Evolutionary conservation across 139 green algal genomes (phyloP), one percentile per base, ranked within the genome.

Genomic region (Coccomyxa sp.): DNA sequence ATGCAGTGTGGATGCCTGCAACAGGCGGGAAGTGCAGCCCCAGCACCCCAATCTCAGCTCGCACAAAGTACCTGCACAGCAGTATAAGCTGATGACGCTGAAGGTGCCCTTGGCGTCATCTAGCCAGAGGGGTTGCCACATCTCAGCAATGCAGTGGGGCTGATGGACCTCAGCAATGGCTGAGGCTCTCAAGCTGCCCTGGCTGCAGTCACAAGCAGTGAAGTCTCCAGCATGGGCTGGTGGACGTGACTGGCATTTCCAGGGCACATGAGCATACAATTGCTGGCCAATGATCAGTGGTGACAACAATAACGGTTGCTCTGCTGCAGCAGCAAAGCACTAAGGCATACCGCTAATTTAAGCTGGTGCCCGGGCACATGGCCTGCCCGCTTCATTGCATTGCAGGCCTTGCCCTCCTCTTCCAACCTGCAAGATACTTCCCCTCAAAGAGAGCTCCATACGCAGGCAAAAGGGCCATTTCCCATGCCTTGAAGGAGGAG

Each of bases 11-110:
- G 36, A 90, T 90, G 70, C 86, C 86, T 0, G 69, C 70, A 33
- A 90, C 6, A 2, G 84, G 82, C 27, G 70, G 68, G 27, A 75
- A 70, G 76, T 90, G 86, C 55, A 88, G 35, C 16, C 79, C 79
- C 29, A 82, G 39, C 31, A 64, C 68, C 8, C 1, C 29, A 2
- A 82, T 50, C 77, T 90, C 82, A 0, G 55, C 33, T 4, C 86
- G 86, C 39, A 74, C 64, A 39, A 76, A 81, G 14, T 75, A 80
- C 35, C 83, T 89, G 80, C 8, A 39, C 69, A 74, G 0, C 9
- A 64, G 50, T 22, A 22, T 18, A 18, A 64, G n/a, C n/a, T n/a
- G n/a, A n/a, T n/a, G n/a, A n/a, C n/a, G n/a, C n/a, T n/a, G n/a
- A n/a, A n/a, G n/a, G 3, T 64, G 22, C 22, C 3, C 18, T 22